These are phyloP conservation scores for Neurospora sp. DNA, from an alignment of 495 filamentous ascomycete species.

Conservation along the genomic window DNA sequence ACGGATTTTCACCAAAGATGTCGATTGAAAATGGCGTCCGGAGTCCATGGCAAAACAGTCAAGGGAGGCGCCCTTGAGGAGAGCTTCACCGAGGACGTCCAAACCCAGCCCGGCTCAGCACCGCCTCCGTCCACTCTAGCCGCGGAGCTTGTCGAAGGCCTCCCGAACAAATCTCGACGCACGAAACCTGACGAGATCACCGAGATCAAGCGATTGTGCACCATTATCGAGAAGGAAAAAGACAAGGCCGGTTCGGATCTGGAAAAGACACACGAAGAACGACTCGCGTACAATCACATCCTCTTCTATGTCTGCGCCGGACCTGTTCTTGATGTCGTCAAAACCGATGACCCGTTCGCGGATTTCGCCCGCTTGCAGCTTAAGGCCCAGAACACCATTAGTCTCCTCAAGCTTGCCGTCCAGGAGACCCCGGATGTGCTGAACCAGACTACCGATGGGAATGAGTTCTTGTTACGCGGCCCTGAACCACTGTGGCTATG, in stretches of 20 bases:
- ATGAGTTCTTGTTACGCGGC: constrained; percentile 35
- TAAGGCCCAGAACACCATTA: constrained; percentile 61
- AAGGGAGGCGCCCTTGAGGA: constrained; percentile 1
- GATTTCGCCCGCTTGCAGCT: constrained; percentile 39
- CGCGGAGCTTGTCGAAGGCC: constrained; percentile 51
- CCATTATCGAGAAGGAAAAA: constrained; percentile 31
- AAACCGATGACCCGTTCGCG: constrained; percentile 51
- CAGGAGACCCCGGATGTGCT: constrained; percentile 64
- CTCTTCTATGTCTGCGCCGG: constrained; percentile 75
- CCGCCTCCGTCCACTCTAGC: constrained; percentile 62
- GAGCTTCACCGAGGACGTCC: background rate
- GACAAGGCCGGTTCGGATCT: constrained; percentile 19
- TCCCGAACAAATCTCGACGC: constrained; percentile 32
- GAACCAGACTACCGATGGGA: constrained; percentile 32
- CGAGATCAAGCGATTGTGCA: constrained; percentile 33
- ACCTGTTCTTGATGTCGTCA: constrained; percentile 61
- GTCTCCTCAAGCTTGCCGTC: constrained; percentile 55
- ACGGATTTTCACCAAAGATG: constrained; percentile 8
- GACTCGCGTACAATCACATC: constrained; percentile 65
- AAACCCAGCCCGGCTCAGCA: background rate
- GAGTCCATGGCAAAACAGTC: constrained; percentile 9
- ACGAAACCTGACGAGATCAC: constrained; percentile 32
- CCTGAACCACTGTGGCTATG: constrained; percentile 67
- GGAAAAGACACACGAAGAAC: constrained; percentile 46
- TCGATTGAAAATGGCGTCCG: constrained; percentile 12